Base-by-base conservation (phyloP, 2,329 filamentous ascomycete genomes). In the Paecilomyces sp. region DNA sequence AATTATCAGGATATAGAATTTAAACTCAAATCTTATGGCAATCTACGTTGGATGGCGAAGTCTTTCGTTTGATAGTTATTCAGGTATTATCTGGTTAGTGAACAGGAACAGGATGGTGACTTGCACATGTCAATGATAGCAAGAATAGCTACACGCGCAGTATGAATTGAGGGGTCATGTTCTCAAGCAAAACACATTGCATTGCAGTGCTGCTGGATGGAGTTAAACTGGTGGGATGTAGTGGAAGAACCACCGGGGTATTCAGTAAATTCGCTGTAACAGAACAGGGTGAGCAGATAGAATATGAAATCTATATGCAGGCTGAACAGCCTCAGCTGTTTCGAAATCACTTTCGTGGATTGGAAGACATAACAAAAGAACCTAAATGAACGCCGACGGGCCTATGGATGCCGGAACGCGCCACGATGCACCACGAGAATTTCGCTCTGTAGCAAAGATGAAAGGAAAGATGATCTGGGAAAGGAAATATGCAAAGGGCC, bases 161-260 rank as follows among this genome's bases (percentile, higher is more conserved):
- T 22, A 11, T 25, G 51, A 53, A 53, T 6, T 4, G 51, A 25
- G 25, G 6, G 51, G 28, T 25, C 25, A 53, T 53, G 22, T 53
- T 53, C 25, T 30, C 25, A 30, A 30, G 28, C 28, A 53, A 25
- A 30, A 30, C 28, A 53, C 28, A 25, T 12, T 53, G 51, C 51
- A 34, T 18, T 41, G 55, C 30, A 22, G 30, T 56, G 24, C 47
- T 28, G n/a, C 55, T 58, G 31, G 28, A 25, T 34, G 15, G 55
- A 60, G 52, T 54, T 18, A 47, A 30, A 58, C 34, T 22, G 52
- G 31, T n/a, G 25, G 34, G 3, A 56, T 52, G n/a, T 51, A 58
- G n/a, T n/a, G 59, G 24, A 36, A 51, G 41, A 56, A 58, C 54
- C 47, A 57, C 54, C 50, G 50, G 60, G 60, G 60, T 62, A 62